Evolutionary conservation across 805 yeast species (phyloP).

Genomic region (Kodamaea kaohsiungensis): DNA sequence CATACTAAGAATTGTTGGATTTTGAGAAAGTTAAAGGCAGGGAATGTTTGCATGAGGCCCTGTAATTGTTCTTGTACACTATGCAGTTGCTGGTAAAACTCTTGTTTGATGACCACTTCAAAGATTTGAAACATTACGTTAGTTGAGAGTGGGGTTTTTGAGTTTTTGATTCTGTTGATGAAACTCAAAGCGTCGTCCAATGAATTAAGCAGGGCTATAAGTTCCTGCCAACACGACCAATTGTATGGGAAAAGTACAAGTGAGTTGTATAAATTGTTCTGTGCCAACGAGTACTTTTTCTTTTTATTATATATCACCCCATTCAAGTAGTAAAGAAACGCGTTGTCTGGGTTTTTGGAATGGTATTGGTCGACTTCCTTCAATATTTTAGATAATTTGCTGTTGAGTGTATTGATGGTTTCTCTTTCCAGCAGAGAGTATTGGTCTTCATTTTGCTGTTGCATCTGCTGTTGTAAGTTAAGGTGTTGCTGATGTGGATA

Average conservation of each 20-base stretch:
- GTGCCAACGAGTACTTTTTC: conserved; percentile 61
- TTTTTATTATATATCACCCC: conserved; percentile 70
- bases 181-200: conserved; percentile 58
- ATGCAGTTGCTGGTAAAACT: conserved; percentile 68
- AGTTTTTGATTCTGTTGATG: conserved; percentile 37
- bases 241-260: conserved; percentile 73
- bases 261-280: conserved; percentile 59
- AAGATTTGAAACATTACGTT: conserved; percentile 52
- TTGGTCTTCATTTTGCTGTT: background rate
- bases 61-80: conserved; percentile 53
- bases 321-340: conserved; percentile 69
- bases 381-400: conserved; percentile 33
- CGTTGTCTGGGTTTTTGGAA: conserved; percentile 29
- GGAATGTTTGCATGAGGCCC: conserved; percentile 56
- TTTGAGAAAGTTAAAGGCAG: conserved; percentile 70
- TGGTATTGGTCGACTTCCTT: conserved; percentile 41
- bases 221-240: conserved; percentile 93
- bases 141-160: conserved; percentile 31
- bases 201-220: conserved; percentile 59
- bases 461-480: conserved; percentile 24
- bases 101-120: conserved; percentile 69
- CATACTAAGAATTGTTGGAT: conserved; percentile 81
- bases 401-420: conserved; percentile 22
- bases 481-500: conserved; percentile 14
- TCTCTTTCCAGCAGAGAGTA: conserved; percentile 11